Evolutionary conservation across 371 early-diverging fungal genomes (phyloP), one percentile per base, ranked within the genome.

Genomic region (Saksenaea oblongispora): DNA sequence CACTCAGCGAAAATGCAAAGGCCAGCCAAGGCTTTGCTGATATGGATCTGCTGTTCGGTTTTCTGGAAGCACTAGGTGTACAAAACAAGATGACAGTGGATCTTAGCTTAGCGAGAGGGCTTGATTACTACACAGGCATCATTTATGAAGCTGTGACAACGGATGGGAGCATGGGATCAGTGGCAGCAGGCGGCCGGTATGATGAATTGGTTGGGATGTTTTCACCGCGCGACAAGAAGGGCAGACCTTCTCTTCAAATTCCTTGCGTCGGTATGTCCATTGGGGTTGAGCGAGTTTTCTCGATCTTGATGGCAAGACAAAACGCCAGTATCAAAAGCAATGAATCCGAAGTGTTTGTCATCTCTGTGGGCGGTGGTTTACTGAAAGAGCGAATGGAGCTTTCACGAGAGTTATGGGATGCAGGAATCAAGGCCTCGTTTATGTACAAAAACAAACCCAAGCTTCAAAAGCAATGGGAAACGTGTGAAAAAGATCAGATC

Each of bases 121-220:
- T 99, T 54, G 99, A 99, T 74, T 99, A 99, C 76, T 99, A 99
- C 83, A 99, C 99, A 22, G 99, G 99, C 34, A 89, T 99, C 60
- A 98, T 99, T 68, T 95, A 98, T 74, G 99, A 99, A 79, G 99
- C 97, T 13, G 93, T 96, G 17, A 86, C 95, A 36, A 89, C 85
- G 54, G 90, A 89, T 36, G 88, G 87, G 9, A 95, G 98, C 31
- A 90, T 98, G 18, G 99, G 99, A n/a, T 98, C 99, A 5, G 91
- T 99, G 62, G 95, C 98, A 34, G 99, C 97, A 3, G 99, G 99
- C 66, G 99, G 99, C 17, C 94, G 99, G 55, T 99, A 99, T 79
- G 99, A 99, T 71, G 91, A 96, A 59, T 87, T 99, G 66, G 99
- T 99, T 3, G 96, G 95, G 47, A 95, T 94, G 93, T 95, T 99